Evolutionary conservation across 139 green algal genomes (phyloP), one percentile per base, ranked within the genome.

Genomic region (Pseudopediastrum boryanum): DNA sequence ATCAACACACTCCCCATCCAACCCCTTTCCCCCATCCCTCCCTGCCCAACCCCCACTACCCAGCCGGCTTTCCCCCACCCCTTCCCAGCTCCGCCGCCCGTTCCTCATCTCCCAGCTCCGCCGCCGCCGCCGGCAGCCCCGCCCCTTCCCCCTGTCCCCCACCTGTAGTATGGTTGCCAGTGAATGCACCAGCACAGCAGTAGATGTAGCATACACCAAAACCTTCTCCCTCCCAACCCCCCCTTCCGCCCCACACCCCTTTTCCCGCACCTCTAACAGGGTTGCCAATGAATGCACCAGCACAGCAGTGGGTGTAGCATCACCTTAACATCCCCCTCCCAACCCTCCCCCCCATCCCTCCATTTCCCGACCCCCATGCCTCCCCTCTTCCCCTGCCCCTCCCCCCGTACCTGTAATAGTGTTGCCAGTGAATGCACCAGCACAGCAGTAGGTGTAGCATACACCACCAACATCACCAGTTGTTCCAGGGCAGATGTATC

Each of bases 351-450:
- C n/a, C n/a, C n/a, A n/a, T n/a, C n/a, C n/a, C n/a, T n/a, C n/a
- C n/a, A n/a, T n/a, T n/a, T n/a, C n/a, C n/a, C n/a, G n/a, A n/a
- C n/a, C n/a, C n/a, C n/a, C n/a, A n/a, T n/a, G 48, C 48, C 48
- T 27, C 16, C 48, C 48, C 48, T 16, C 16, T 19, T 19, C 16
- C 48, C 16, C 48, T 27, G 13, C 33, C 13, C 73, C 9, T 75
- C 75, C 61, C 58, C 52, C 25, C 44, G 39, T 46, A 83, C 83
- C 72, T 44, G 19, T 39, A 80, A 67, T 54, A 86, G 65, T 0
- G 80, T 84, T 16, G 79, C 80, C 33, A 88, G 71, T 33, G 76
- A 71, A 44, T 89, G 84, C 71, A 86, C 77, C 51, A 89, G 83
- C 62, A 89, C 83, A 42, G 84, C 84, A 36, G 80, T 89, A 19